Evolutionary conservation across 768 basidiomycete genomes (phyloP), one percentile per base, ranked within the genome.

Genomic region (Calocera cornea): DNA sequence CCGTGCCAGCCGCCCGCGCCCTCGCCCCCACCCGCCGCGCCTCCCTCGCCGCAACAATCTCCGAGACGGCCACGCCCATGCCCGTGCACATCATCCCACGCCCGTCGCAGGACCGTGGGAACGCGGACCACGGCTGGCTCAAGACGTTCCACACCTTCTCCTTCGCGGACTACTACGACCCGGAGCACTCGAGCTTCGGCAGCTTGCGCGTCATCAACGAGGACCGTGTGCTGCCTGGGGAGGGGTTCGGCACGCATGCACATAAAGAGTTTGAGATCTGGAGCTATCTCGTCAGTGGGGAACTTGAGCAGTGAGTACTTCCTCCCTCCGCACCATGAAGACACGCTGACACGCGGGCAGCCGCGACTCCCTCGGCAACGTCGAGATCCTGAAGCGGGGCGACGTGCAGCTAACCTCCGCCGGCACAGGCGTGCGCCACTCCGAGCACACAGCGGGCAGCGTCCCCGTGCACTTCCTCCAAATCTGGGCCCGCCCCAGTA

Each of bases 251-350:
- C 1, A 88, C 87, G 0, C 91, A 94, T 76, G 81, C 83, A 3
- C 92, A 95, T 73, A 81, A 84, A 34, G 88, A 90, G 74, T 91
- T 90, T 70, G 94, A 97, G 73, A 97, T 97, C 70, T 97, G 94
- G 79, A 88, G 87, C 0, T 95, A 95, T 74, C 79, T 95, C 66
- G 84, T 95, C 40, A 75, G 78, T 24, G 92, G 92, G 2, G 81
- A 87, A 72, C 81, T 93, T 34, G 87, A 92, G 74, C 92, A 94
- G 90, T 91, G 74, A 71, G 86, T 77, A 17, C 64, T 11, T 40
- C 3, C 29, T 27, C 36, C 31, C 65, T 11, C 38, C 11, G 50
- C 34, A 29, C 3, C 3, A 41, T 29, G 0, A 34, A 22, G 3
- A 40, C 50, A 17, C 67, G 11, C 31, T 10, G 38, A 36, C 38